Evolutionary conservation across 148 eudicot genomes (phyloP), one percentile per base, ranked within the genome.

Genomic region (Amaranthus cruentus): DNA sequence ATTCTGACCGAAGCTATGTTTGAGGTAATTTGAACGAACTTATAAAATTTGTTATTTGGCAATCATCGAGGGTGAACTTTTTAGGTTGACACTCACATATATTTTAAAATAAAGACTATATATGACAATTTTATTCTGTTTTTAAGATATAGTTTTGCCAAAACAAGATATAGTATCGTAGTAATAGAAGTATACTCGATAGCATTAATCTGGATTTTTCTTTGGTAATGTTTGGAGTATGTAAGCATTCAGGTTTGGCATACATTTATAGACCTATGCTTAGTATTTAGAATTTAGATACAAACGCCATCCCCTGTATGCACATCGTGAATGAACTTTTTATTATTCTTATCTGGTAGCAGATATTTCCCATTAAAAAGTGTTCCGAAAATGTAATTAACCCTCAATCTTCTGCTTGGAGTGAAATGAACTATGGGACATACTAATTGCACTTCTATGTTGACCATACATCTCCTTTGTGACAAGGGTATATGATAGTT

Each of bases 1-100:
- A 81, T 90, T 73, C 84, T 95, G 73, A 95, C 87, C 76, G 96
- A 89, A 62, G 86, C 97, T 46, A 91, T 91, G 98, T 95, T 82
- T 73, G 99, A 96, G 99, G 99, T 96, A 85, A 66, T 44, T 65
- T 55, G 50, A 58, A 3, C 9, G 14, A 42, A 6, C 9, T 47
- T 47, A 4, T 6, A 28, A 47, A 14, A 11, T n/a, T 48, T 49
- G 5, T 66, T 49, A 4, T 49, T 11, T 42, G 6, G 56, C 11
- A 67, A 67, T 60, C 38, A 9, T 9, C n/a, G 15, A 49, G n/a
- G 18, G 51, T 9, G n/a, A 21, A 28, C 38, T 66, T 42, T 44
- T 7, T 51, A 9, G 46, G 55, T 15, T 63, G 7, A 11, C 12
- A 2, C 50, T 11, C 3, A 62, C 4, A 62, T 38, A 9, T 47